phyloP scores from a whole-genome alignment of 2,329 filamentous ascomycete species.

The Cladobotryum mycophilum region DNA sequence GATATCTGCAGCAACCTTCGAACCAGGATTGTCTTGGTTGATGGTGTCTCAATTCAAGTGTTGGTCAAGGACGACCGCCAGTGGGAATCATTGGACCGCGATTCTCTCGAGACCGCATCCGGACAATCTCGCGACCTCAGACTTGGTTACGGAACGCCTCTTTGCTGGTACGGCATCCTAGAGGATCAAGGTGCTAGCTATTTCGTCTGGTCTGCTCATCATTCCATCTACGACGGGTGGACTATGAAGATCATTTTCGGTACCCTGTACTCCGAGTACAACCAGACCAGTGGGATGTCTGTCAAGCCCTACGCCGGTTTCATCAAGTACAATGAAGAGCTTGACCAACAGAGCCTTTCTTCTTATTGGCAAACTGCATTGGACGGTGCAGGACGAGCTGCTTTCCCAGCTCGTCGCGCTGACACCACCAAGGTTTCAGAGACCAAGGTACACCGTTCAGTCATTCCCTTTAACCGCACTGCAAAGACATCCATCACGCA shows the following conservation, averaged over 20 bases:
- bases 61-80: neutral
- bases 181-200: neutral
- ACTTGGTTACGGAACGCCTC: slow-evolving; percentile 9
- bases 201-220: neutral
- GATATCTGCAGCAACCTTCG: slow-evolving; percentile 9
- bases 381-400: slow-evolving; percentile 2
- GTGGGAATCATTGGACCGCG: neutral
- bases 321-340: slow-evolving; percentile 25
- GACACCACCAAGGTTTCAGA: neutral
- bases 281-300: neutral
- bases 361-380: slow-evolving; percentile 13
- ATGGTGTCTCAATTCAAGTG: neutral
- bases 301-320: neutral
- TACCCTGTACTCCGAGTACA: slow-evolving; percentile 3
- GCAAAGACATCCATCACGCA: slow-evolving; percentile 11
- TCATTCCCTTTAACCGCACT: no score
- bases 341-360: slow-evolving; percentile 2
- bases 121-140: neutral
- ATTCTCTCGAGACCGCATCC: neutral
- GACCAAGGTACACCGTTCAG: slow-evolving; percentile 1
- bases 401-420: slow-evolving; percentile 11
- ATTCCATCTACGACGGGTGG: slow-evolving; percentile 16
- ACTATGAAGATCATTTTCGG: slow-evolving; percentile 8
- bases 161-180: slow-evolving; percentile 6
- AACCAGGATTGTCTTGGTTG: slow-evolving; percentile 5